Percentiles rank a stretch among this genome's conserved stretches.
These are phyloP conservation scores for Colletotrichum musicola DNA, from an alignment of 2,329 filamentous ascomycete species.

Conservation along the genomic window DNA sequence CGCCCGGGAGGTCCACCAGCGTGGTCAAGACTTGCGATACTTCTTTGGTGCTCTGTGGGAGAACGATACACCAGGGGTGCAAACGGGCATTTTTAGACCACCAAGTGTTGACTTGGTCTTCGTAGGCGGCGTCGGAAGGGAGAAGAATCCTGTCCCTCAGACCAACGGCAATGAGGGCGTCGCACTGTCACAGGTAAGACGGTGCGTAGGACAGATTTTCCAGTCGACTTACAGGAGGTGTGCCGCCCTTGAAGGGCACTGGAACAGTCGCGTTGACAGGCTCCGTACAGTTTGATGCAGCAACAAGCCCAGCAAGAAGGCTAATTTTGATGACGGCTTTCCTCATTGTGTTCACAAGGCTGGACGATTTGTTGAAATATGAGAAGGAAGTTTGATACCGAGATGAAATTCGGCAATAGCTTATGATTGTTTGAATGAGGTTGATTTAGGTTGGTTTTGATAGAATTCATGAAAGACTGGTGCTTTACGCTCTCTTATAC, in stretches of 20 bases:
- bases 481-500: not conserved
- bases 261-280: not conserved
- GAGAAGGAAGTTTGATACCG: no score
- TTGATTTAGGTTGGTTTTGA: no score
- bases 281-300: not conserved
- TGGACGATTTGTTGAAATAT: no score
- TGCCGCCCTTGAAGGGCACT: not conserved
- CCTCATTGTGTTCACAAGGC: not conserved
- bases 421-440: no score
- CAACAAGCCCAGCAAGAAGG: not conserved
- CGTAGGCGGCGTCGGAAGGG: conserved; percentile 17
- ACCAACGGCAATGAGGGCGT: conserved; percentile 19
- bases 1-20: conserved; percentile 28
- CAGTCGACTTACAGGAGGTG: not conserved
- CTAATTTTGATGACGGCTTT: not conserved
- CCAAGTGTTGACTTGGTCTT: conserved; percentile 28
- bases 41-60: conserved; percentile 41
- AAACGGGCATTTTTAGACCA: conserved; percentile 40
- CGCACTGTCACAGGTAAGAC: conserved; percentile 17
- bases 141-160: conserved; percentile 23
- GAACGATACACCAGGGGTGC: conserved; percentile 45
- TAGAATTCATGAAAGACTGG: no score
- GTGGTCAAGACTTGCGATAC: conserved; percentile 40
- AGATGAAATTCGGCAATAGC: no score
- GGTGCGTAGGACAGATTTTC: rapidly evolving